Evolutionary conservation across 495 filamentous ascomycete species (phyloP).

Genomic region (Penicillium macrosclerotiorum): DNA sequence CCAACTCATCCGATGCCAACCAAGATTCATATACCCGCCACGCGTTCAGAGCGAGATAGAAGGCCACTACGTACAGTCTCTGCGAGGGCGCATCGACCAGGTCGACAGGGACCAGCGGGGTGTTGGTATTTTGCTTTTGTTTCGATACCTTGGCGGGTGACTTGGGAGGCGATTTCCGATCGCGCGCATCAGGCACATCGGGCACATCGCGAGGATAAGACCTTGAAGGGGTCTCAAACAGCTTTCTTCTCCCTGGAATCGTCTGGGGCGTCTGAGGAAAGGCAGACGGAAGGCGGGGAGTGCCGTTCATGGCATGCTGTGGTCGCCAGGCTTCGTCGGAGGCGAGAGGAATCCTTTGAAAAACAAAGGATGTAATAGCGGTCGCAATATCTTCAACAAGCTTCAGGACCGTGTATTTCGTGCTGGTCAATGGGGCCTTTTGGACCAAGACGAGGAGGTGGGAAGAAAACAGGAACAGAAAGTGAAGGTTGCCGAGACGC

Average conservation of each 20-base stretch:
- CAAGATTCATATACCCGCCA: constrained; percentile 87
- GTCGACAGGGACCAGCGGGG: constrained; percentile 70
- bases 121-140: constrained; percentile 23
- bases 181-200: constrained; percentile 5
- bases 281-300: constrained; percentile 69
- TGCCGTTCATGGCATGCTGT: constrained; percentile 70
- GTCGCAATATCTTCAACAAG: neutral
- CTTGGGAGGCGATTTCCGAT: constrained; percentile 19
- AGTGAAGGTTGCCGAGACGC: constrained; percentile 25
- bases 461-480: constrained; percentile 20
- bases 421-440: neutral
- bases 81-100: constrained; percentile 86
- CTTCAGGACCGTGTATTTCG: neutral
- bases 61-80: constrained; percentile 74
- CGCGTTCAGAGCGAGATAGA: constrained; percentile 69
- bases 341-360: too few species aligned
- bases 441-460: neutral
- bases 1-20: constrained; percentile 69
- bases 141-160: constrained; percentile 24
- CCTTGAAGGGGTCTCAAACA: constrained; percentile 31
- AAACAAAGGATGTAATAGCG: too few species aligned
- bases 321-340: constrained; percentile 18
- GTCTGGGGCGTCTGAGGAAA: constrained; percentile 64
- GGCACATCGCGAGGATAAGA: constrained; percentile 27
- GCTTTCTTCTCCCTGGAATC: constrained; percentile 28